Conservation (phyloP, 495 filamentous ascomycete species). For the Astrothelium macrocarpum region DNA sequence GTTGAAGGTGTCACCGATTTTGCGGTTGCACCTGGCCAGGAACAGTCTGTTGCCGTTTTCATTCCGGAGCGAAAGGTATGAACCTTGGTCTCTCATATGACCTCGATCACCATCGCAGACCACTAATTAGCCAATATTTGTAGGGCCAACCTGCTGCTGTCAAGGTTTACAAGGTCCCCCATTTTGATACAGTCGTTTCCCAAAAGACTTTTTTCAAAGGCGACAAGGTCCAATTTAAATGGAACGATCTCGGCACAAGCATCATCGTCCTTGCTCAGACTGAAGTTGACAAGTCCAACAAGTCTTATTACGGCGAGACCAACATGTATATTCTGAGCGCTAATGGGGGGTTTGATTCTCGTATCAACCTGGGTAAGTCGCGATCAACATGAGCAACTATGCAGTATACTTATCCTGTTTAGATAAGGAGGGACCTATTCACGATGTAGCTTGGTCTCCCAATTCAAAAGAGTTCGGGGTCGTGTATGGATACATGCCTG, state of each 20-base stretch:
- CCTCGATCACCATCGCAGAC: neutral
- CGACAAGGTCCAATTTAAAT: constrained; percentile 96
- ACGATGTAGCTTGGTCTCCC: constrained; percentile 96
- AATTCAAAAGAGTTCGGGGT: constrained; percentile 96
- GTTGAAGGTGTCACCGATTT: constrained; percentile 88
- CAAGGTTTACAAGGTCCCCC: constrained; percentile 86
- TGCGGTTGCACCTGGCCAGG: constrained; percentile 78
- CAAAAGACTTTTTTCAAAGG: constrained; percentile 99
- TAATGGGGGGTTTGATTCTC: constrained; percentile 83
- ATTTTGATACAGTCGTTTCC: constrained; percentile 69
- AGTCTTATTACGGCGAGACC: constrained; percentile 98
- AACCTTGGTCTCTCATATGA: neutral
- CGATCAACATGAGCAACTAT: neutral
- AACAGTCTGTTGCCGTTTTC: constrained; percentile 83
- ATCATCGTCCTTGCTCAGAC: constrained; percentile 95
- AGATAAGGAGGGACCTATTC: constrained; percentile 97
- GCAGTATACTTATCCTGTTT: constrained; percentile 10
- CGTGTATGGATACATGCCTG: constrained; percentile 94
- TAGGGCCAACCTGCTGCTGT: constrained; percentile 85
- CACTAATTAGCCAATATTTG: constrained; percentile 7
- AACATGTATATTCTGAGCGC: constrained; percentile 92
- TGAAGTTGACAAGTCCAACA: constrained; percentile 93
- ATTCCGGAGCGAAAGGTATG: constrained; percentile 85
- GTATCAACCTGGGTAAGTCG: constrained; percentile 63
- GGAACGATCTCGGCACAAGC: constrained; percentile 83